Base-by-base conservation (phyloP, 495 filamentous ascomycete genomes). In the Achaetomiella virescens region DNA sequence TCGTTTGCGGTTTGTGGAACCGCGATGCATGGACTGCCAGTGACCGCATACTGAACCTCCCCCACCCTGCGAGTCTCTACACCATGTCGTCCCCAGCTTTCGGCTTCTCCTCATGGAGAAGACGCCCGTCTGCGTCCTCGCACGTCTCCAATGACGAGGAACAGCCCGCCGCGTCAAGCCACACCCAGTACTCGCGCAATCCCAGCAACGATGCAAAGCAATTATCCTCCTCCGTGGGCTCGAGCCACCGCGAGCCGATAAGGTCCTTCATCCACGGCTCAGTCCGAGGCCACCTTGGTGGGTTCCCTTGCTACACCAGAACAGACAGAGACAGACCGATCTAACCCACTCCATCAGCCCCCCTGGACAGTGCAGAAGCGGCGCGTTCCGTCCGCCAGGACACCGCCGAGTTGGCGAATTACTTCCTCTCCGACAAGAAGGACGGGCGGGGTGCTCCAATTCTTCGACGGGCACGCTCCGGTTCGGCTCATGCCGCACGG, bases 341-440 rank as follows among this genome's bases (percentile, higher is more conserved):
- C 43, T 49, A 20, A 52, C 17, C 15, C 17, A 0, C 29, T 10
- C 24, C 27, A 17, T 9, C 36, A 75, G 73, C 69, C 33, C 70
- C 75, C 5, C 57, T 78, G 73, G 88, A 95, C 62, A 82, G 78
- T 58, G 79, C 82, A 7, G 83, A 87, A 52, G 87, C 88, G 70
- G 83, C 87, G 21, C 79, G 83, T 41, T 87, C 82, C 54, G 87
- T 98, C 12, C 85, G 93, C 51, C 88, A 96, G 67, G 85, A 95
- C 64, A 95, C 93, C 2, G 90, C 90, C 31, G 89, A 96, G 67
- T 80, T 98, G 33, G 92, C 93, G 22, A 89, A 81, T 6, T 88
- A 88, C 60, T 87, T 87, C n/a, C 76, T 97, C 31, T 89, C 87
- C 49, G 82, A 85, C 62, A 77, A 80, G 52, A 64, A 74, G 37